Percentiles rank a stretch among this genome's conserved stretches.
Conservation (phyloP, 2,329 filamentous ascomycete genomes). For the Neodidymelliopsis sp. region DNA sequence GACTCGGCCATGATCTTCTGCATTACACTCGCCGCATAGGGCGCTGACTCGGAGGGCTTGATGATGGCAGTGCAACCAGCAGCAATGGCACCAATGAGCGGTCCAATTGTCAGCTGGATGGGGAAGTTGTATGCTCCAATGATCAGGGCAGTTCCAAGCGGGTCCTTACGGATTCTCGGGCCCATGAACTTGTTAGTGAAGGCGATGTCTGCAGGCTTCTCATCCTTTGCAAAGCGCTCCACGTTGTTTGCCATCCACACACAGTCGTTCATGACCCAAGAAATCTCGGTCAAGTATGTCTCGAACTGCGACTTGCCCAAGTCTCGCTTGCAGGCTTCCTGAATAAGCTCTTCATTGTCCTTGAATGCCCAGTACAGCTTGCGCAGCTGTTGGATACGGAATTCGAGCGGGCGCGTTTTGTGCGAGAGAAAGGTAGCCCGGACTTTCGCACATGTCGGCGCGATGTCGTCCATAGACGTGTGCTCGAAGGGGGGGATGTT, state of each 20-base stretch:
- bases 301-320: constrained; percentile 81
- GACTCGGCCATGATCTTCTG: constrained; percentile 77
- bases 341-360: constrained; percentile 76
- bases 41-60: constrained; percentile 88
- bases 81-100: constrained; percentile 87
- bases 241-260: constrained; percentile 80
- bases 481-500: constrained; percentile 45
- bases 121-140: constrained; percentile 97
- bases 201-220: constrained; percentile 74
- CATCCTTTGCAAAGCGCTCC: constrained; percentile 83
- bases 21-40: constrained; percentile 78
- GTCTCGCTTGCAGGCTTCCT: constrained; percentile 79
- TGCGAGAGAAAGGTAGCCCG: constrained; percentile 77
- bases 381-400: constrained; percentile 83
- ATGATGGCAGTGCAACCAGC: constrained; percentile 89
- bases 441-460: constrained; percentile 56
- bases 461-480: constrained; percentile 46
- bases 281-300: constrained; percentile 74
- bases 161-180: constrained; percentile 84
- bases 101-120: constrained; percentile 78
- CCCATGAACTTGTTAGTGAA: constrained; percentile 72
- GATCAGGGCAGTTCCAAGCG: constrained; percentile 80
- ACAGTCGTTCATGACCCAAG: constrained; percentile 82
- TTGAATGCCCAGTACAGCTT: constrained; percentile 93
- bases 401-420: constrained; percentile 83